Base-by-base conservation (phyloP, 768 basidiomycete species). In the Mycena polygramma region DNA sequence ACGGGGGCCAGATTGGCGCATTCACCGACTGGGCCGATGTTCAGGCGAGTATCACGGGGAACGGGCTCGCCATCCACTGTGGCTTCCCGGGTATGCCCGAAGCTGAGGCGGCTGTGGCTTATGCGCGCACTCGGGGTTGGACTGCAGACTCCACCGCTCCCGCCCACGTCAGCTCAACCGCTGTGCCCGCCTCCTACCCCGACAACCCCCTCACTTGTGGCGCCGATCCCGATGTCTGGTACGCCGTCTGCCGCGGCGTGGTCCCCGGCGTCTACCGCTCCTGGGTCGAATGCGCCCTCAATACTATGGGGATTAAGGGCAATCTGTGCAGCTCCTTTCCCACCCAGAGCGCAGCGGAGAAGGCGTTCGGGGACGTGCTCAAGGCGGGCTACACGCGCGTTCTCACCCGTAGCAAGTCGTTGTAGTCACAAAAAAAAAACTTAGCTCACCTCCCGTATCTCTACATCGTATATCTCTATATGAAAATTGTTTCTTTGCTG, bases 121-220 rank as follows among this genome's bases (percentile, higher is more conserved):
- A 61, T 26, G 60, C 60, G 4, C 60, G 60, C 19, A 17, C 14
- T 2, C 20, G 24, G 22, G 60, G 60, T 19, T 61, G 60, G 60
- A 61, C 60, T 22, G 37, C 26, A 2, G 59, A 61, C 19, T 45
- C 57, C 39, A 41, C 11, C 37, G 20, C 57, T 5, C 4, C 36
- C 37, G 15, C 20, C 24, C 5, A 26, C 45, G 8, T 46, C 46
- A 41, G 9, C 45, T n/a, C 17, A 1, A 24, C 26, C 48, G 11
- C 7, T 20, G 9, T 24, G 5, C 45, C 41, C 30, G 4, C 59
- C 26, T 6, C 36, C 4, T 15, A 41, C n/a, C 30, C 48, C 4
- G 59, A 61, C 8, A 48, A 51, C 20, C 26, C 59, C 2, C 46
- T 61, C 10, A 48, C 48, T 22, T 13, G 30, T 20, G n/a, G 9